These are phyloP conservation scores for Neohortaea acidophila DNA, from an alignment of 495 filamentous ascomycete species.

Conservation along the genomic window DNA sequence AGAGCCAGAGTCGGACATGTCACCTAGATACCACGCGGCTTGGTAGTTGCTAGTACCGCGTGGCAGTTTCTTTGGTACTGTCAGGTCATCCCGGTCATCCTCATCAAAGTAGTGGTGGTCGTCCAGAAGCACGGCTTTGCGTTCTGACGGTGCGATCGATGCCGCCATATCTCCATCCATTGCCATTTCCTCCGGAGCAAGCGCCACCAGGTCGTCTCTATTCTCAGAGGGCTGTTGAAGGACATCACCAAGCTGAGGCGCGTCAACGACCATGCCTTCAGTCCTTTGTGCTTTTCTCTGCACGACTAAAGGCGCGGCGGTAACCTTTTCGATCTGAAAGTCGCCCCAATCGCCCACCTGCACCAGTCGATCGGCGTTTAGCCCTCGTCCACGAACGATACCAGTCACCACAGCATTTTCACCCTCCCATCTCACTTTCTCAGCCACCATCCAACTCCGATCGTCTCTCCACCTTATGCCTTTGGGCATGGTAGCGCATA, in stretches of 20 bases:
- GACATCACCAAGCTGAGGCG: slow-evolving; percentile 32
- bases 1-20: slow-evolving; percentile 74
- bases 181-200: slow-evolving; percentile 71
- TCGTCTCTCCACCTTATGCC: slow-evolving; percentile 88
- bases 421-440: slow-evolving; percentile 51
- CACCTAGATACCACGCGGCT: slow-evolving; percentile 79
- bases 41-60: slow-evolving; percentile 90
- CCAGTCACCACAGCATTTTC: slow-evolving; percentile 63
- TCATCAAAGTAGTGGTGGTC: slow-evolving; percentile 98
- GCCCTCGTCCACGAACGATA: slow-evolving; percentile 65
- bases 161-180: slow-evolving; percentile 47
- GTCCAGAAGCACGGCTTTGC: slow-evolving; percentile 77
- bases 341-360: slow-evolving; percentile 91
- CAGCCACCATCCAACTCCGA: slow-evolving; percentile 83
- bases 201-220: slow-evolving; percentile 62
- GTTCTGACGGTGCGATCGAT: slow-evolving; percentile 41
- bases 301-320: slow-evolving; percentile 44
- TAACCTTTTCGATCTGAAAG: slow-evolving; percentile 84
- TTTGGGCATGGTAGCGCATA: slow-evolving; percentile 82
- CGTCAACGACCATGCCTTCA: slow-evolving; percentile 58
- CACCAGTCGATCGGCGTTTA: slow-evolving; percentile 79
- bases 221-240: slow-evolving; percentile 58
- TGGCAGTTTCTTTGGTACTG: slow-evolving; percentile 58
- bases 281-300: slow-evolving; percentile 38
- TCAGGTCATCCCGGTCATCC: slow-evolving; percentile 51